A percentile compares a stretch with the other conserved stretches of the same genome.
phyloP scores from a whole-genome alignment of 2,329 filamentous ascomycete species.

The Ceratocystiopsis brevicomis region DNA sequence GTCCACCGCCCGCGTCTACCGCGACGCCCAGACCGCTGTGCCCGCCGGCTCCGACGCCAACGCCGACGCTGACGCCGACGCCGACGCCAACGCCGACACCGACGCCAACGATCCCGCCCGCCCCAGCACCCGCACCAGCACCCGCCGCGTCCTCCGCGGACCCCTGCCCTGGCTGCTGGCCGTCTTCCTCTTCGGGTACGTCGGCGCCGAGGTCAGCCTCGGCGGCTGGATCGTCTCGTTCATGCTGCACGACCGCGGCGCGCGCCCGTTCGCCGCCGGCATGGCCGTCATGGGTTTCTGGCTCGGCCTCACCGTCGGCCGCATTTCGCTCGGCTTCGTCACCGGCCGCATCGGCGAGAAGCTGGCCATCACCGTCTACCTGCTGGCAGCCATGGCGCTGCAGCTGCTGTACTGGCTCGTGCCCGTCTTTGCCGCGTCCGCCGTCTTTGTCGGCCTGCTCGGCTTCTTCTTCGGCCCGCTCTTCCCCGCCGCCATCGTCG shows the following conservation, averaged over 20 bases:
- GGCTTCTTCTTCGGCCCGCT: conserved; percentile 68
- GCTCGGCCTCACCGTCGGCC: conserved; percentile 60
- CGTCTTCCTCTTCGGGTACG: conserved; percentile 58
- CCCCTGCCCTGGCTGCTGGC: conserved; percentile 54
- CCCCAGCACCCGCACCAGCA: conserved; percentile 23
- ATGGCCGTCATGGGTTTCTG: conserved; percentile 68
- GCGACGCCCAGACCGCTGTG: conserved; percentile 14
- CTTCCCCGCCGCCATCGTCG: conserved; percentile 57
- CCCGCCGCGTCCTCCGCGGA: conserved; percentile 23
- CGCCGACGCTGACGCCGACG: too few relatives aligned
- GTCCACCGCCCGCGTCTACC: conserved; percentile 38
- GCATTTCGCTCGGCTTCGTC: conserved; percentile 55
- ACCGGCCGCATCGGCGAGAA: conserved; percentile 60
- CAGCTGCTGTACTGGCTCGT: conserved; percentile 69
- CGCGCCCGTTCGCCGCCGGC: conserved; percentile 50
- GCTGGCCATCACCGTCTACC: conserved; percentile 41
- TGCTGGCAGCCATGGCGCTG: conserved; percentile 41
- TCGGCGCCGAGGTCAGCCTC: conserved; percentile 49
- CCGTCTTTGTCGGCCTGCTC: conserved; percentile 50
- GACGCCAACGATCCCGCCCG: background rate
- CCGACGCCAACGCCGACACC: too few relatives aligned
- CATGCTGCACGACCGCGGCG: conserved; percentile 61
- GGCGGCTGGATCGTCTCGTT: conserved; percentile 65
- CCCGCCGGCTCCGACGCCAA: too few relatives aligned
- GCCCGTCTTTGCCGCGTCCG: conserved; percentile 54